Evolutionary conservation across 371 early-diverging fungal species (phyloP).

Genomic region (Haplosporangium sp.): DNA sequence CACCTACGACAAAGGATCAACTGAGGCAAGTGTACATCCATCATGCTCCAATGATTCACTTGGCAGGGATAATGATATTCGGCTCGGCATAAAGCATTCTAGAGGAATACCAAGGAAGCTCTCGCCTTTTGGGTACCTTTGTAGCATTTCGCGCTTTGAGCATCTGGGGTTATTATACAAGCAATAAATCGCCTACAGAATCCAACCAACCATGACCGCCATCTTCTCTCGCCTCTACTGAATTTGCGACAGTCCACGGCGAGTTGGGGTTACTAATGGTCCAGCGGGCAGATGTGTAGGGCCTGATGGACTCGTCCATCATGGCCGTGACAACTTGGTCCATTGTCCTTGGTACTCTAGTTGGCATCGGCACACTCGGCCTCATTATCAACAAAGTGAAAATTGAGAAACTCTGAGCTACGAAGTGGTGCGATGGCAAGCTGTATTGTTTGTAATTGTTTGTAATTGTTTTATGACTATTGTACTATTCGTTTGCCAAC

Average conservation of each 20-base stretch:
- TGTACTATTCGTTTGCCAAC: too few species aligned
- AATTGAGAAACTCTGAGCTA: too few species aligned
- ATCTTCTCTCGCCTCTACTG: slow-evolving; percentile 44
- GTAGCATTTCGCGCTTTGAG: slow-evolving; percentile 27
- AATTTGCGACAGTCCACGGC: slow-evolving; percentile 39
- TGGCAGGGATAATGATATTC: slow-evolving; percentile 23
- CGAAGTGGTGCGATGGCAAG: too few species aligned
- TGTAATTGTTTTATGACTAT: not conserved
- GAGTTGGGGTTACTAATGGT: slow-evolving; percentile 34
- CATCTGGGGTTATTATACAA: slow-evolving; percentile 5
- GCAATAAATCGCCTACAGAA: slow-evolving; percentile 2
- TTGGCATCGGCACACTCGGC: slow-evolving; percentile 28
- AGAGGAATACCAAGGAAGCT: slow-evolving; percentile 44
- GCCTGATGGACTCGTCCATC: slow-evolving; percentile 17
- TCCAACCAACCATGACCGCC: slow-evolving; percentile 31
- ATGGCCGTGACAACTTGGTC: slow-evolving; percentile 36
- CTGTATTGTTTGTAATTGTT: not conserved
- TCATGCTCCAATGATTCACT: slow-evolving; percentile 12
- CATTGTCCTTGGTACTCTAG: slow-evolving; percentile 23
- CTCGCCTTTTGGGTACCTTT: slow-evolving; percentile 40
- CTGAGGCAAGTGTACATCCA: not conserved
- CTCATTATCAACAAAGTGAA: slow-evolving; percentile 15
- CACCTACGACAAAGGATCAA: too few species aligned
- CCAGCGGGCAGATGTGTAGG: slow-evolving; percentile 27
- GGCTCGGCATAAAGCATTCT: slow-evolving; percentile 35